Percentiles rank a stretch among this genome's conserved stretches.
Conservation (phyloP, 352 stramenopile species). For the Globisporangium lucens region DNA sequence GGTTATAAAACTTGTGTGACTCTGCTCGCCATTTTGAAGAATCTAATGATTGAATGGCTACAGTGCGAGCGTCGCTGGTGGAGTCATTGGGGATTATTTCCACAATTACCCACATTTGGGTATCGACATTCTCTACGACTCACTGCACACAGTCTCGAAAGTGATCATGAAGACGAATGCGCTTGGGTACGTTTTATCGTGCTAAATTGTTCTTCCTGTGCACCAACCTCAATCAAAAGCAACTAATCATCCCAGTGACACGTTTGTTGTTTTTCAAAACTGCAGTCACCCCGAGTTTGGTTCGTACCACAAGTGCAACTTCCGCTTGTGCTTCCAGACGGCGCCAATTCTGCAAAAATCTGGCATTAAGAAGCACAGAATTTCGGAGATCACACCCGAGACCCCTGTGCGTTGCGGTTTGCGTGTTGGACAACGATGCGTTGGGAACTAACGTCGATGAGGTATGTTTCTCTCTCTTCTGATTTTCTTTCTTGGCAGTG, state of each 20-base stretch:
- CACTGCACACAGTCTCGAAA: constrained; percentile 66
- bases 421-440: neutral
- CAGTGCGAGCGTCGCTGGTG: constrained; percentile 50
- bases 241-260: neutral
- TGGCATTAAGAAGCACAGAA: constrained; percentile 38
- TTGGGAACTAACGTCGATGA: neutral
- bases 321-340: constrained; percentile 55
- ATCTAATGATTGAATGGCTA: neutral
- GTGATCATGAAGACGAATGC: constrained; percentile 82
- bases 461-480: neutral
- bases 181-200: constrained; percentile 37
- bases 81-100: constrained; percentile 70
- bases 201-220: neutral
- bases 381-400: constrained; percentile 58
- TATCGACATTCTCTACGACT: constrained; percentile 75
- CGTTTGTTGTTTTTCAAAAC: neutral
- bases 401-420: constrained; percentile 38
- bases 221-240: no score
- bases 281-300: constrained; percentile 74
- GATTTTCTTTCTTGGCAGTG: constrained; percentile 35
- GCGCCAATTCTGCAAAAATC: constrained; percentile 40
- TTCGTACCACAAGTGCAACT: constrained; percentile 86
- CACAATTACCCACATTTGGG: constrained; percentile 85
- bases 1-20: neutral
- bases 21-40: neutral